Evolutionary conservation across 2,329 filamentous ascomycete species (phyloP).

Genomic region (Coccinonectria pachysandricola): DNA sequence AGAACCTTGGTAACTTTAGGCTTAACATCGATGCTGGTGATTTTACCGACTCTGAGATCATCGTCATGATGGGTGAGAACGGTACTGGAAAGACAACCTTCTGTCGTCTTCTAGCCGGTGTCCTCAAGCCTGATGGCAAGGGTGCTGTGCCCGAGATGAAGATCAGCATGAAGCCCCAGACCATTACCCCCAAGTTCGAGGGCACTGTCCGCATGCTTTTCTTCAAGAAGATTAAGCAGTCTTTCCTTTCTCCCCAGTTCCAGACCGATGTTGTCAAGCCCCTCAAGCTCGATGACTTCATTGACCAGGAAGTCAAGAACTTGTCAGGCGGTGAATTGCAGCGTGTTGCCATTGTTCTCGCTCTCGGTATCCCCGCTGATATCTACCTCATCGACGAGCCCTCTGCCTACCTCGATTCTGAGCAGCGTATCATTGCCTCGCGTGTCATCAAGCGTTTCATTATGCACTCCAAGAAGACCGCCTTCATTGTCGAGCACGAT

Average conservation of each 20-base stretch:
- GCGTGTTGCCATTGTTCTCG: constrained; percentile 93
- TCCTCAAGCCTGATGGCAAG: constrained; percentile 77
- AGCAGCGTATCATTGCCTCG: constrained; percentile 95
- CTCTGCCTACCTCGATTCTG: constrained; percentile 93
- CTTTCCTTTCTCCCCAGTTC: constrained; percentile 95
- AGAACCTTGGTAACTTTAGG: constrained; percentile 83
- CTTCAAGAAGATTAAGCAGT: constrained; percentile 98
- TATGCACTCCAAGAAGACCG: constrained; percentile 99
- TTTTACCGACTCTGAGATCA: constrained; percentile 96
- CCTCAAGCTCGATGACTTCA: constrained; percentile 97
- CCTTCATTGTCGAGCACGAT: constrained; percentile 99
- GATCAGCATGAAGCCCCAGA: constrained; percentile 99
- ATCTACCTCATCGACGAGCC: constrained; percentile 99
- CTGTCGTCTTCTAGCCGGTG: constrained; percentile 90
- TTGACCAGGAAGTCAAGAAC: constrained; percentile 98
- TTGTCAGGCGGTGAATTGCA: constrained; percentile 98
- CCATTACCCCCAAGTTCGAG: constrained; percentile 95
- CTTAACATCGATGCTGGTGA: constrained; percentile 70
- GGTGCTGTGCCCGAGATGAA: constrained; percentile 81
- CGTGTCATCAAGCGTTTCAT: constrained; percentile 99
- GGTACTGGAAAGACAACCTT: constrained; percentile 99
- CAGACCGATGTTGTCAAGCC: constrained; percentile 99
- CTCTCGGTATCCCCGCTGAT: constrained; percentile 90
- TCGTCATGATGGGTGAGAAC: constrained; percentile 99
- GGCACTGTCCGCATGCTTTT: constrained; percentile 96